These are phyloP conservation scores for Durusdinium trenchii DNA, from an alignment of 73 alveolate genomes.

Conservation along the genomic window DNA sequence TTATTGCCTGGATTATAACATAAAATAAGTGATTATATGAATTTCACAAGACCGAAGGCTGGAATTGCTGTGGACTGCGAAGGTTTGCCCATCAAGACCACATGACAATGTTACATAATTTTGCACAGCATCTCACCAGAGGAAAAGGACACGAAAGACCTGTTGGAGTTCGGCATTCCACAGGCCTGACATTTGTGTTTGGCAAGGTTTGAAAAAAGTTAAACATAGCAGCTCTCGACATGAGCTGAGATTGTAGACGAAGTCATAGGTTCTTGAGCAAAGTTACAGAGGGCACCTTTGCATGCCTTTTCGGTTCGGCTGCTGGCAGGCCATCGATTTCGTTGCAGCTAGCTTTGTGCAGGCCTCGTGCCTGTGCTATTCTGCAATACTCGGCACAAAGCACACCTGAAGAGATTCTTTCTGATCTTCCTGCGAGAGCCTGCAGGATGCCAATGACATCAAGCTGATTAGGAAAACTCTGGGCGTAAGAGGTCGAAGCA, in stretches of 20 bases:
- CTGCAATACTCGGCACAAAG: neutral
- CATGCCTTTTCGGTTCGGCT: neutral
- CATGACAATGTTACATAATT: neutral
- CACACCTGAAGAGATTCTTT: neutral
- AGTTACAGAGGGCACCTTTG: constrained; percentile 74
- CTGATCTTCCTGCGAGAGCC: neutral
- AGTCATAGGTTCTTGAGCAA: constrained; percentile 96
- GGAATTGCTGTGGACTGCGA: too few species aligned
- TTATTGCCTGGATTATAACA: neutral
- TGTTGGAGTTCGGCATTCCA: constrained; percentile 99
- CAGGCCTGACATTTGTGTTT: constrained; percentile 98
- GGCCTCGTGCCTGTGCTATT: too few species aligned
- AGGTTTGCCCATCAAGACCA: too few species aligned
- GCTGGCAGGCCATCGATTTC: constrained; percentile 97
- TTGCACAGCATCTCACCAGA: constrained; percentile 31
- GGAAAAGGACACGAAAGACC: constrained; percentile 99
- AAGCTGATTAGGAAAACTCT: constrained; percentile 97
- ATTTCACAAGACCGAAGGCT: too few species aligned
- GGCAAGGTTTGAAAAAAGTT: constrained; percentile 96
- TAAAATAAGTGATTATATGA: too few species aligned
- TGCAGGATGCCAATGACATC: constrained; percentile 96
- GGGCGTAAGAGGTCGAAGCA: constrained; percentile 97
- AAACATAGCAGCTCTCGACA: neutral
- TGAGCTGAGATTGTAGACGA: neutral
- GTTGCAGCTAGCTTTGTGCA: constrained; percentile 97